Percentiles rank a stretch among this genome's conserved stretches.
phyloP scores from a whole-genome alignment of 169 alveolate genomes.

The Plasmodium inui region DNA sequence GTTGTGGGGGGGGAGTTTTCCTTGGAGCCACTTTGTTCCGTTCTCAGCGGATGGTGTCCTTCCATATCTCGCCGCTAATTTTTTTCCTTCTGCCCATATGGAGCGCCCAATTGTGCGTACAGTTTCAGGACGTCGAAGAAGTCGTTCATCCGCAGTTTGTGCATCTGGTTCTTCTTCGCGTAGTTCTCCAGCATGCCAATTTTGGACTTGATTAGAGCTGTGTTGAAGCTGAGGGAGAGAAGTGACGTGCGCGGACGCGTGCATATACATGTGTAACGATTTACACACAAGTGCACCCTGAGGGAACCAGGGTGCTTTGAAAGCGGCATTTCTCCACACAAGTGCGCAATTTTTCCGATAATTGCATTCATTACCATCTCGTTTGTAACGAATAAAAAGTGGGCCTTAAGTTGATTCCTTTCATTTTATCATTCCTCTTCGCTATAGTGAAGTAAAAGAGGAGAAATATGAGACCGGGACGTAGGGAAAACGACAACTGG shows the following conservation, averaged over 20 bases:
- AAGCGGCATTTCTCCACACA: background rate
- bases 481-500: background rate
- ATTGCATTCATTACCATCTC: background rate
- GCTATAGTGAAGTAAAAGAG: background rate
- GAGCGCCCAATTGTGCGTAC: background rate
- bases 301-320: background rate
- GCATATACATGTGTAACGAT: background rate
- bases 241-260: background rate
- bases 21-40: background rate
- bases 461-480: background rate
- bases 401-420: background rate
- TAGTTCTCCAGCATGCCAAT: conserved; percentile 66
- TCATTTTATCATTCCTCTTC: background rate
- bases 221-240: conserved; percentile 48
- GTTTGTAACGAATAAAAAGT: background rate
- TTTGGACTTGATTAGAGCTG: conserved; percentile 71
- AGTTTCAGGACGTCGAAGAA: conserved; percentile 72
- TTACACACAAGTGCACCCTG: background rate
- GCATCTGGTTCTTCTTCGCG: conserved; percentile 74
- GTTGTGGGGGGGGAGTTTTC: background rate
- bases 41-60: background rate
- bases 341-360: background rate
- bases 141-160: conserved; percentile 53
- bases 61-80: background rate
- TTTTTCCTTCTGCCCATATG: background rate